Evolutionary conservation across 2,329 filamentous ascomycete species (phyloP).

Genomic region (Epichloe sylvatica): DNA sequence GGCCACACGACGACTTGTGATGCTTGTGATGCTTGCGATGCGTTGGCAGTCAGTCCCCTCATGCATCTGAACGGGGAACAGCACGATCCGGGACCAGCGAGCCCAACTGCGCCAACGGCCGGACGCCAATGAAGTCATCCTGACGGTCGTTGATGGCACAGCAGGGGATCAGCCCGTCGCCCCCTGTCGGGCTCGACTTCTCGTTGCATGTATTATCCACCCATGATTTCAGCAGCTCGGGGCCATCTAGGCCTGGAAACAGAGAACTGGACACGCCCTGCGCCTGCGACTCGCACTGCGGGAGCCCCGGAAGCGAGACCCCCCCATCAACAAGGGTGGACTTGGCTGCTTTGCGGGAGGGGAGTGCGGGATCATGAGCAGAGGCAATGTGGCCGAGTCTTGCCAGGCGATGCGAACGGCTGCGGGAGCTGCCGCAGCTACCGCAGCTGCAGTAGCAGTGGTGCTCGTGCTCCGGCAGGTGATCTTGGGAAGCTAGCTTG

Average conservation of each 20-base stretch:
- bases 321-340: not conserved
- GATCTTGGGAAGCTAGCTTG: no score
- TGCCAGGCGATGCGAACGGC: not conserved
- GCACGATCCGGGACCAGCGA: conserved; percentile 21
- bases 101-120: conserved; percentile 8
- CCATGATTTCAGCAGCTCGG: not conserved
- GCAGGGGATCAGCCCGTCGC: not conserved
- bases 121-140: conserved; percentile 7
- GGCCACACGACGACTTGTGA: conserved; percentile 19
- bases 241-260: not conserved
- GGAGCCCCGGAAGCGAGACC: not conserved
- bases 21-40: conserved; percentile 20
- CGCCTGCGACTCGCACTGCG: no score
- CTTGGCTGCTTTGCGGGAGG: not conserved
- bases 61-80: conserved; percentile 42
- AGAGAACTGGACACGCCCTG: not conserved
- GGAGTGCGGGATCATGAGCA: not conserved
- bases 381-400: not conserved
- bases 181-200: not conserved
- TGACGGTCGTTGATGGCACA: conserved; percentile 5
- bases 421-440: not conserved
- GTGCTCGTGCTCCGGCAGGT: not conserved
- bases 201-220: not conserved
- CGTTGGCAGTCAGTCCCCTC: conserved; percentile 21
- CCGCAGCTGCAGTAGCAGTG: not conserved